Conservation (phyloP, 106 monocot genomes). For the Acanthochlamys bracteata region DNA sequence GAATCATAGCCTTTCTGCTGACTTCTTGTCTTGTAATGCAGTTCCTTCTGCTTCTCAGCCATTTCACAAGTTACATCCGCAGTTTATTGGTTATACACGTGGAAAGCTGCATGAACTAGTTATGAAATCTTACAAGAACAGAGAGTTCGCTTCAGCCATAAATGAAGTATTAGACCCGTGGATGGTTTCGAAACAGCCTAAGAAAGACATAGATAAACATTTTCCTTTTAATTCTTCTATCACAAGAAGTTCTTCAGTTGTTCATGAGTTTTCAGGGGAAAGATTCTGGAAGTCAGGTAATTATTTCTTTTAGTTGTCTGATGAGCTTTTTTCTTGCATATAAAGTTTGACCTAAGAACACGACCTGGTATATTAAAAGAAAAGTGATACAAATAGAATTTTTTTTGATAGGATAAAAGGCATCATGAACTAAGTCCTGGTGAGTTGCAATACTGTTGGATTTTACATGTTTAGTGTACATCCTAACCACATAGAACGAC, state of each 20-base stretch:
- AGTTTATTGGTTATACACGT: constrained; percentile 79
- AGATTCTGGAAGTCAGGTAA: constrained; percentile 72
- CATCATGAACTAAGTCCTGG: no score
- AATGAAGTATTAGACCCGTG: constrained; percentile 98
- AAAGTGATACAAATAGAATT: no score
- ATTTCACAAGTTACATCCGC: constrained; percentile 65
- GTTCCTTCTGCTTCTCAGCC: constrained; percentile 13
- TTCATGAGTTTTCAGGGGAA: constrained; percentile 36
- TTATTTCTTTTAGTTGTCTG: not conserved
- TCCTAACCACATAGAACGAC: no score
- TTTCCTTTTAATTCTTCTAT: constrained; percentile 65
- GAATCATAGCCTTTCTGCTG: constrained; percentile 14
- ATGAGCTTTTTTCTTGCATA: not conserved
- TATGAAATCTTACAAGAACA: constrained; percentile 93
- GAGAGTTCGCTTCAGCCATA: constrained; percentile 88
- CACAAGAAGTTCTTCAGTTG: constrained; percentile 44
- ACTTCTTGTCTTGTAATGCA: not conserved
- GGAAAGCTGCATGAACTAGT: constrained; percentile 96
- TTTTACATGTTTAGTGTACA: no score
- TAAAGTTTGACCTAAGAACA: not conserved
- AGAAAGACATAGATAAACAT: constrained; percentile 71
- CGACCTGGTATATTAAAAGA: not conserved
- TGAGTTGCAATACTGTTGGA: no score
- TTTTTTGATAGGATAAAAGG: no score
- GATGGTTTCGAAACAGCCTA: constrained; percentile 74